Evolutionary conservation across 345 rosid genomes (phyloP).

Genomic region (Populus tremula): DNA sequence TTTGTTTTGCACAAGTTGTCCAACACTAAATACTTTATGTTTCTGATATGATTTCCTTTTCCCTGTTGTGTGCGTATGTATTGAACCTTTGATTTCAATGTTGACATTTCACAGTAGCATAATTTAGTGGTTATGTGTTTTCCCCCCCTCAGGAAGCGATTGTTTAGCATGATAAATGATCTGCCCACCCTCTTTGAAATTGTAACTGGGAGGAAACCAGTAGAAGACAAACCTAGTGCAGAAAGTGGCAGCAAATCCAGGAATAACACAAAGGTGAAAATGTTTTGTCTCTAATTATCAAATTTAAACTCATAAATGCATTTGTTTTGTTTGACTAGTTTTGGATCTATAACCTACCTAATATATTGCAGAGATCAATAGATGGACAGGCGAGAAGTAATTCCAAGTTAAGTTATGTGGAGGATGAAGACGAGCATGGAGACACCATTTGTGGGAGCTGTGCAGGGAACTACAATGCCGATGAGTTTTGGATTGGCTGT

Average conservation of each 20-base stretch:
- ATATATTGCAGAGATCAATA: slow-evolving; percentile 50
- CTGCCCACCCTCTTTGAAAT: slow-evolving; percentile 69
- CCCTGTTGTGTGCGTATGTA: background rate
- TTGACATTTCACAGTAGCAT: background rate
- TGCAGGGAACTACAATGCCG: slow-evolving; percentile 67
- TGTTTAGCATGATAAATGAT: slow-evolving; percentile 71
- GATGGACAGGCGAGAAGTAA: slow-evolving; percentile 60
- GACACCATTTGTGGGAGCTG: slow-evolving; percentile 84
- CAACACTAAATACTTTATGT: background rate
- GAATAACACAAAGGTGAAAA: slow-evolving; percentile 63
- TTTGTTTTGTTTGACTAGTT: background rate
- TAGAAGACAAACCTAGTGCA: slow-evolving; percentile 53
- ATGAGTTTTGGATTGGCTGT: slow-evolving; percentile 87
- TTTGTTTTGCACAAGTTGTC: background rate
- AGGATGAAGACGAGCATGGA: slow-evolving; percentile 85
- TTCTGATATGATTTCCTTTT: background rate
- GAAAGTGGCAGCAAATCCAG: slow-evolving; percentile 70
- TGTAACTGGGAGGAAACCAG: slow-evolving; percentile 53
- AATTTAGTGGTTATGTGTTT: background rate
- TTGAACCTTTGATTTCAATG: background rate
- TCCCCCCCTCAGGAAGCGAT: slow-evolving; percentile 49
- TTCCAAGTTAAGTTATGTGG: slow-evolving; percentile 46
- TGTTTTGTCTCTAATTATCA: background rate
- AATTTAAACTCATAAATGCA: background rate
- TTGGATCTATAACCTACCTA: background rate